These are phyloP conservation scores for Asterella californica DNA, from an alignment of 225 moss, liverwort and hornwort species.

Conservation along the genomic window DNA sequence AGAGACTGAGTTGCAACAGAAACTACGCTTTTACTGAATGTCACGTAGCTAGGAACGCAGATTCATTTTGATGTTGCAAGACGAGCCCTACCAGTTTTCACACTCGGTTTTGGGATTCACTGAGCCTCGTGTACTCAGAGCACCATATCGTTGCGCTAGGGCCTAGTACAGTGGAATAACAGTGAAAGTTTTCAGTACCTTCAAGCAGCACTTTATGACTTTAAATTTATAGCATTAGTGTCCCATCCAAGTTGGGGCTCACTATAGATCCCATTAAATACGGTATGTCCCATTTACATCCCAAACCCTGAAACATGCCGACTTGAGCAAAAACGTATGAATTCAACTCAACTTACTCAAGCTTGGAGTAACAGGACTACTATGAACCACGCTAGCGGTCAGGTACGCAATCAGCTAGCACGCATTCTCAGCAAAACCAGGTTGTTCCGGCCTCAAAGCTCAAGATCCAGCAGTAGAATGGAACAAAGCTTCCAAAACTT, in stretches of 20 bases:
- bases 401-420: not conserved
- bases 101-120: constrained; percentile 37
- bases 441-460: not conserved
- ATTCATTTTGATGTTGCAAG: not conserved
- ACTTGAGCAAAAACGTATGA: not conserved
- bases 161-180: constrained; percentile 3
- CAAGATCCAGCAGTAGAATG: no score
- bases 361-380: not conserved
- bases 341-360: no score
- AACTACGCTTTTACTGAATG: not conserved
- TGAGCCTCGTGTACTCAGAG: constrained; percentile 19
- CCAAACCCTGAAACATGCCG: not conserved
- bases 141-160: constrained; percentile 39
- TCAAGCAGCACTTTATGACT: not conserved
- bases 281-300: not conserved
- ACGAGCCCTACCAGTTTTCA: constrained; percentile 33
- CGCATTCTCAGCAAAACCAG: not conserved
- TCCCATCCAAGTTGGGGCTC: not conserved
- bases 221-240: not conserved
- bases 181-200: no score
- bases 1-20: not conserved
- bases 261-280: not conserved
- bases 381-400: not conserved
- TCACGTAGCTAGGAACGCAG: not conserved
- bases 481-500: no score